Base-by-base conservation (phyloP, 306 rosid genomes). In the Cucumis cinereus region DNA sequence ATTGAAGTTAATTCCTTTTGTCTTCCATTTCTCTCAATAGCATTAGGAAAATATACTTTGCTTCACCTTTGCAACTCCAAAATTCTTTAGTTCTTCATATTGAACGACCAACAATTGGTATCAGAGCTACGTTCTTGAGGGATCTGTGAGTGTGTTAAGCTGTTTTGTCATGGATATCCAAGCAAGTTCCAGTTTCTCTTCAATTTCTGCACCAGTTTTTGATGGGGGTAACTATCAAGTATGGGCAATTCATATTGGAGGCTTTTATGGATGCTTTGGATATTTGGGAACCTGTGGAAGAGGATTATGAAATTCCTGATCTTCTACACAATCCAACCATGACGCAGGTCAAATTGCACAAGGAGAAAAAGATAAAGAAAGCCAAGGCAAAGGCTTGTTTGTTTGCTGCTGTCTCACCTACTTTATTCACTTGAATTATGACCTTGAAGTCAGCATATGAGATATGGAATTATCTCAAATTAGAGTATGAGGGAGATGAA, bases 351-450 rank as follows among this genome's bases (percentile, higher is more conserved):
- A 41, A 41, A 30, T n/a, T 28, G 53, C 52, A 33, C 22, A 74
- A 56, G 35, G 55, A 36, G 43, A n/a, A n/a, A n/a, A 58, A 14
- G 33, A 58, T 16, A 45, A 69, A 24, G 75, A 69, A 73, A 17
- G 74, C 52, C 28, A 74, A 79, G 57, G 36, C 83, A 64, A 12
- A 64, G 57, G 40, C 67, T 56, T 79, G 47, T 1, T 59, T 76
- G 23, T 26, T 58, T 24, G 40, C 23, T 58, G 30, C 30, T 1
- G 30, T n/a, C 30, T 28, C 30, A 28, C 1, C 69, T 16, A 40
- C 47, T 41, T 8, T 7, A 0, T 41, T 41, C 47, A 41, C 47
- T 41, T 12, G 12, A 41, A 41, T 41, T 52, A 76, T 76, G 70
- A 20, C 71, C 0, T 7, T 58, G 6, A 60, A 24, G 7, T 36